Evolutionary conservation across 1,284 basidiomycete species (phyloP), one percentile per base, ranked within the genome.

Genomic region (Vanrija sp.): DNA sequence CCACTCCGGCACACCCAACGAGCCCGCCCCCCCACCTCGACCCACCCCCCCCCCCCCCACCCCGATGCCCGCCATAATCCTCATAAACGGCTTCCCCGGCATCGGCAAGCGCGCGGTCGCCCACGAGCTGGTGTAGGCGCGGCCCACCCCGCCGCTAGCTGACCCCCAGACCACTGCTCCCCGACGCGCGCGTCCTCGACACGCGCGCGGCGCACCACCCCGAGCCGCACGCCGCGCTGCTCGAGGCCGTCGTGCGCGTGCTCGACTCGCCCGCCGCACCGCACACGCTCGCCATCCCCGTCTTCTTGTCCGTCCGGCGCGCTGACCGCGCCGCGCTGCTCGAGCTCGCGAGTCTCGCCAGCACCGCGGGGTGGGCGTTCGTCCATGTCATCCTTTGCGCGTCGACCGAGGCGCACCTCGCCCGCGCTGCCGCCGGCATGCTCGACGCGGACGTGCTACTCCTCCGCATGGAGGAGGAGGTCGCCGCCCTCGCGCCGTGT

Each of bases 21-120:
- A n/a, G n/a, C n/a, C n/a, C n/a, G n/a, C n/a, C n/a, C n/a, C 31
- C 6, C 31, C 6, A 4, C 31, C 31, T 14, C 31, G 10, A 4
- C 31, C 31, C 31, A 4, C 31, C 4, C 31, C 10, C 31, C 31
- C 1, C 31, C 12, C 31, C 25, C 9, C 6, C 31, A 31, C 23
- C 45, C n/a, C n/a, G n/a, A 60, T 60, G 59, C 45, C 56, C 38
- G 56, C 51, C 41, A 49, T 71, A 24, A 55, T 66, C 31, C 56
- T 71, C 27, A 59, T 70, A 54, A 67, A 68, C 45, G 68, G 68
- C 4, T 69, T 65, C 53, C 68, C 68, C 18, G 67, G 60, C 3
- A 63, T 68, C 10, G 68, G 68, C 42, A 71, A 71, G 52, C 53
- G 57, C 10, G 54, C 63, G 6, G 61, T 64, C 12, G 67, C 66